Conservation (phyloP, 768 basidiomycete genomes). For the Hebeloma cylindrosporum region DNA sequence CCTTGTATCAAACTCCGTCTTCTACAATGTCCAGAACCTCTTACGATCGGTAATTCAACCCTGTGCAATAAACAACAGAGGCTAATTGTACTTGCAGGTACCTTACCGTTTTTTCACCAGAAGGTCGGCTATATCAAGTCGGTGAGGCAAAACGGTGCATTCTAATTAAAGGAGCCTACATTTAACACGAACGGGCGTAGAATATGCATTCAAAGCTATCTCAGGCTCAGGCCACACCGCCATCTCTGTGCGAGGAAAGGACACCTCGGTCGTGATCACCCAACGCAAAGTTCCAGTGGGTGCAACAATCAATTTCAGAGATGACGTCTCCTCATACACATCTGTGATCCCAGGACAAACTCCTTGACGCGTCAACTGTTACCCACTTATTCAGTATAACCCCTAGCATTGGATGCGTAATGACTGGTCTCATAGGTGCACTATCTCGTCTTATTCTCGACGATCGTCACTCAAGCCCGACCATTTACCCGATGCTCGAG, state of each 20-base stretch:
- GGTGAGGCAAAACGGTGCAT: constrained; percentile 51
- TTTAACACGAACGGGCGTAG: constrained; percentile 40
- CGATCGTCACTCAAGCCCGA: constrained; percentile 2
- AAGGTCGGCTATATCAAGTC: constrained; percentile 98
- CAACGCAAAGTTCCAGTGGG: constrained; percentile 97
- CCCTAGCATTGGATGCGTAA: constrained; percentile 94
- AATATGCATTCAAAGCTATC: constrained; percentile 99
- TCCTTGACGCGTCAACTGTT: constrained; percentile 90
- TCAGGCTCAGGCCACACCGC: constrained; percentile 96
- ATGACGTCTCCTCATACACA: constrained; percentile 18
- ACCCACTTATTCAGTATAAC: constrained; percentile 97
- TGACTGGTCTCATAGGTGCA: constrained; percentile 96
- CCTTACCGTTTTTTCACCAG: constrained; percentile 95
- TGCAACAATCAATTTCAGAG: constrained; percentile 17
- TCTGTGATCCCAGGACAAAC: constrained; percentile 73
- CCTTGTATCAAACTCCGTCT: constrained; percentile 18
- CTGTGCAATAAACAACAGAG: neutral
- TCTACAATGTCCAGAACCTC: constrained; percentile 87
- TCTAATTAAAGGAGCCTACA: constrained; percentile 5
- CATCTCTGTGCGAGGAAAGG: constrained; percentile 89
- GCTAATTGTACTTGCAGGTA: constrained; percentile 58
- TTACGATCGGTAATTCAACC: constrained; percentile 70
- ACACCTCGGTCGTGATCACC: constrained; percentile 93
- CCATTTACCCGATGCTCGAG: constrained; percentile 80
- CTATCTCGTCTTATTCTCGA: constrained; percentile 17